These are phyloP conservation scores for Fagopyrum esculentum DNA, from an alignment of 148 eudicot species.

Conservation along the genomic window DNA sequence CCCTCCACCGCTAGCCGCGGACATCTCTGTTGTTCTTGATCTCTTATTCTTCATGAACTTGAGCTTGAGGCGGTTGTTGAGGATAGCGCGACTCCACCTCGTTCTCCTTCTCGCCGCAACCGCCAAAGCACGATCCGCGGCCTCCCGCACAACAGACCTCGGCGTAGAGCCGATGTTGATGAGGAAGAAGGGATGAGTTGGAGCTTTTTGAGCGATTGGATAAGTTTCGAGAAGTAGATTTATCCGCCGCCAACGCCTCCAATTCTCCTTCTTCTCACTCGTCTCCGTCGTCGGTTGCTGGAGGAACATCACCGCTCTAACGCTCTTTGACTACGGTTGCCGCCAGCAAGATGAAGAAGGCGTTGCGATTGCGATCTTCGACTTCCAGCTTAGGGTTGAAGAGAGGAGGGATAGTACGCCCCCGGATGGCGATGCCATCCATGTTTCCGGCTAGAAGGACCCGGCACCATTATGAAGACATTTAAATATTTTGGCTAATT, in stretches of 20 bases:
- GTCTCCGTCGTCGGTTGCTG: no score
- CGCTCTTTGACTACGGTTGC: no score
- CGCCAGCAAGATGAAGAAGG: no score
- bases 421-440: no score
- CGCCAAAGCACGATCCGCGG: conserved; percentile 67
- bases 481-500: no score
- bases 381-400: no score
- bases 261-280: conserved; percentile 39
- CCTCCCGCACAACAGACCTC: conserved; percentile 56
- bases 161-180: conserved; percentile 31
- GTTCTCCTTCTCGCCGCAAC: conserved; percentile 68
- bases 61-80: conserved; percentile 55
- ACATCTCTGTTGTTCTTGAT: conserved; percentile 16
- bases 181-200: conserved; percentile 23
- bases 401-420: no score
- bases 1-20: conserved; percentile 17
- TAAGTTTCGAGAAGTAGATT: conserved; percentile 61
- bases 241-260: conserved; percentile 8
- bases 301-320: no score
- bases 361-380: no score
- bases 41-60: conserved; percentile 55
- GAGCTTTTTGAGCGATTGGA: conserved; percentile 69
- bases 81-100: neutral
- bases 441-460: no score
- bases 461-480: no score